phyloP scores from a whole-genome alignment of 495 filamentous ascomycete species.

The Xylaria curta region DNA sequence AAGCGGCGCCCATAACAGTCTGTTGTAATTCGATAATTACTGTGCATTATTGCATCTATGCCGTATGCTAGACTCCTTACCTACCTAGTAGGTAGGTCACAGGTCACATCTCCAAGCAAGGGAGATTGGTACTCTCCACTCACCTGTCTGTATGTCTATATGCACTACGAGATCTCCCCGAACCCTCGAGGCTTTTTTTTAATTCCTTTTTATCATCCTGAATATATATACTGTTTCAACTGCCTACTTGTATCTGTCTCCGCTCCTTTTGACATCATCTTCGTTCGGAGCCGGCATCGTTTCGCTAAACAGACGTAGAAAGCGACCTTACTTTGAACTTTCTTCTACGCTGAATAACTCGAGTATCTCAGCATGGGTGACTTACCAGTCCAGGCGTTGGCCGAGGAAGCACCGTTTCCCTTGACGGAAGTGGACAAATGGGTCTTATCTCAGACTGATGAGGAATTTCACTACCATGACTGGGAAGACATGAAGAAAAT shows the following conservation, averaged over 20 bases:
- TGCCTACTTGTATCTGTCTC: too few relatives aligned
- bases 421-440: slow-evolving; percentile 70
- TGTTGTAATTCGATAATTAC: not conserved
- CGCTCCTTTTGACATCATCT: not conserved
- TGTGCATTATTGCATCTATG: slow-evolving; percentile 1
- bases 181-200: too few relatives aligned
- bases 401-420: slow-evolving; percentile 60
- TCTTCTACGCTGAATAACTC: not conserved
- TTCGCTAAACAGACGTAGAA: not conserved
- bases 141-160: too few relatives aligned
- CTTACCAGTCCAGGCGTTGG: slow-evolving; percentile 13
- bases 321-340: not conserved
- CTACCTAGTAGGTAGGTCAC: not conserved
- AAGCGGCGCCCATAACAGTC: too few relatives aligned
- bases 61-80: not conserved
- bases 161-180: too few relatives aligned
- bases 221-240: too few relatives aligned
- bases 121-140: too few relatives aligned
- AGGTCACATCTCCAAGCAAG: not conserved
- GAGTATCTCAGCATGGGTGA: slow-evolving; percentile 27
- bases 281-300: not conserved
- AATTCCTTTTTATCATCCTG: too few relatives aligned
- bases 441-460: slow-evolving; percentile 71
- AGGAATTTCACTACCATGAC: slow-evolving; percentile 69
- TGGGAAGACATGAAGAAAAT: slow-evolving; percentile 73